Evolutionary conservation across 306 rosid genomes (phyloP).

Genomic region (Cyamopsis tetragonoloba): DNA sequence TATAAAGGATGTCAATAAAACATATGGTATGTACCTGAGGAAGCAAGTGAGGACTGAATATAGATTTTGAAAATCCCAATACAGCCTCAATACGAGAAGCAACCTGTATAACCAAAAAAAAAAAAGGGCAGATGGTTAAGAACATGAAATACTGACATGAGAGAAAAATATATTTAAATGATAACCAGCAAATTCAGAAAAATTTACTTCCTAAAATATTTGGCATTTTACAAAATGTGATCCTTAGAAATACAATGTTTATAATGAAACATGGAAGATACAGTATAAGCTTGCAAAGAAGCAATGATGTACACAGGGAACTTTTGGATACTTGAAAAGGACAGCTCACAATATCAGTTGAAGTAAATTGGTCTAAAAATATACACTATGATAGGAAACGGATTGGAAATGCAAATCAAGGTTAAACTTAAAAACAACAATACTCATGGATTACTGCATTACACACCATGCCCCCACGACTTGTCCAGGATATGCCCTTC

Average conservation of each 20-base stretch:
- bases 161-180: background rate
- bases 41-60: conserved; percentile 63
- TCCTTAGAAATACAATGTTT: background rate
- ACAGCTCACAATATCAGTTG: background rate
- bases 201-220: conserved; percentile 1
- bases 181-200: background rate
- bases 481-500: conserved; percentile 78
- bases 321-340: conserved; percentile 9
- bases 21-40: conserved; percentile 52
- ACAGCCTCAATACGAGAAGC: conserved; percentile 62
- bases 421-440: background rate
- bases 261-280: background rate
- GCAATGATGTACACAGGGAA: background rate
- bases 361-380: background rate
- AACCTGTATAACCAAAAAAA: conserved; percentile 44
- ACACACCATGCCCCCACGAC: conserved; percentile 86
- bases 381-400: background rate
- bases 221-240: conserved; percentile 1
- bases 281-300: background rate
- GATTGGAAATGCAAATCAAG: background rate
- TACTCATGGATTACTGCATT: conserved; percentile 3
- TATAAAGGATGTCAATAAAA: conserved; percentile 12
- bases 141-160: background rate
- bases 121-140: background rate
- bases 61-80: conserved; percentile 59